These are phyloP conservation scores for Eimeria falciformis DNA, from an alignment of 169 alveolate species.

Conservation along the genomic window DNA sequence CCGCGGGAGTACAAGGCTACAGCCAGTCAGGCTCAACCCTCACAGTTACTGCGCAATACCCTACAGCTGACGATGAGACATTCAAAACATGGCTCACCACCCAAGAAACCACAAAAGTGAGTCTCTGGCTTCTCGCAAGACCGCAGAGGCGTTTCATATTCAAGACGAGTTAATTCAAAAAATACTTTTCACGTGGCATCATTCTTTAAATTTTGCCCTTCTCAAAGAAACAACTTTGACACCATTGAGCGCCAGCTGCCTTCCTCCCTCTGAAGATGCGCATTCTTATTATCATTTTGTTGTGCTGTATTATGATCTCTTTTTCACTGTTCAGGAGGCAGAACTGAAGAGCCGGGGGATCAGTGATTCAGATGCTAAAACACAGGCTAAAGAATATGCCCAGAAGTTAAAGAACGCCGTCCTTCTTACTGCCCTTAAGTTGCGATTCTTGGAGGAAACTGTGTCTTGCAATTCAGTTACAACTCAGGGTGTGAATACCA, in stretches of 20 bases:
- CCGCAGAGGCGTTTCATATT: no score
- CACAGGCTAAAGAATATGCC: neutral
- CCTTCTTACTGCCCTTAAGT: neutral
- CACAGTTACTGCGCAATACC: conserved; percentile 5
- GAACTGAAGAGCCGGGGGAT: no score
- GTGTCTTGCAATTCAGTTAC: neutral
- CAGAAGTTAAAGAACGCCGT: neutral
- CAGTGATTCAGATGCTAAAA: neutral
- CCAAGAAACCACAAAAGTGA: neutral
- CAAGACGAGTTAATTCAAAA: no score
- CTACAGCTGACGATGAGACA: neutral
- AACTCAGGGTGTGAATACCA: neutral
- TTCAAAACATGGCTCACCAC: neutral
- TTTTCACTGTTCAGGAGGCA: no score
- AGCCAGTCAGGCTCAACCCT: neutral
- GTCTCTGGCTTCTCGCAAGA: neutral
- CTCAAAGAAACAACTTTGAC: no score
- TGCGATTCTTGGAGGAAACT: neutral
- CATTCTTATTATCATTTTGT: no score
- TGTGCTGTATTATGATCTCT: no score
- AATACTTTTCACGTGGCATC: no score
- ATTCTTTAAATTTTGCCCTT: no score
- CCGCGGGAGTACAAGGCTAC: neutral
- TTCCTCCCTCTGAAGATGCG: no score
- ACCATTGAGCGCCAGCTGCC: no score